Evolutionary conservation across 2,329 filamentous ascomycete species (phyloP).

Genomic region (Colletotrichum sp.): DNA sequence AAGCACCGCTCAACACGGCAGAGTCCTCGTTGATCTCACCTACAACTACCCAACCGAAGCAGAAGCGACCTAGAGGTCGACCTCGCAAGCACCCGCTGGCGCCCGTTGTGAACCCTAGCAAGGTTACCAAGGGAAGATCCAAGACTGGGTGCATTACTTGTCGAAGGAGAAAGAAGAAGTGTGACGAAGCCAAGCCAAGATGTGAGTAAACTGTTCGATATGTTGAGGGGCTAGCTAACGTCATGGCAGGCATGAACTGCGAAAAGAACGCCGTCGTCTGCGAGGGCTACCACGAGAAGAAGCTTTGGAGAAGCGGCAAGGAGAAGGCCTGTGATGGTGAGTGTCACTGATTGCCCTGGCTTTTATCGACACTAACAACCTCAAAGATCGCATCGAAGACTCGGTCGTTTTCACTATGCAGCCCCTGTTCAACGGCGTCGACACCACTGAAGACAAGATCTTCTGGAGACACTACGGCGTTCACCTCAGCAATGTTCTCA

Average conservation of each 20-base stretch:
- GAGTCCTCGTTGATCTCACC: constrained; percentile 16
- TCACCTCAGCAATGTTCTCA: constrained; percentile 80
- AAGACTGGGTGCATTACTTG: constrained; percentile 75
- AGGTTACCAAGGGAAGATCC: constrained; percentile 77
- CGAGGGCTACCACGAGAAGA: constrained; percentile 87
- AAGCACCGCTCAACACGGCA: constrained; percentile 39
- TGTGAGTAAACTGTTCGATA: constrained; percentile 51
- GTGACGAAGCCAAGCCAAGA: constrained; percentile 70
- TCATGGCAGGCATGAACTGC: constrained; percentile 75
- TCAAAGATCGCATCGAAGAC: constrained; percentile 9
- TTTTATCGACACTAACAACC: not conserved
- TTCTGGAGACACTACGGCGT: constrained; percentile 86
- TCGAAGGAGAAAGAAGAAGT: constrained; percentile 74
- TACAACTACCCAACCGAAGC: constrained; percentile 38
- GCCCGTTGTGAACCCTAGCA: constrained; percentile 62
- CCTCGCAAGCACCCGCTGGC: constrained; percentile 81
- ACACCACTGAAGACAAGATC: constrained; percentile 78
- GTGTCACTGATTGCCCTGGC: constrained; percentile 17
- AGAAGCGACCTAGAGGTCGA: constrained; percentile 75
- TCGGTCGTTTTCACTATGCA: constrained; percentile 56
- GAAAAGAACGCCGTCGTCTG: constrained; percentile 93
- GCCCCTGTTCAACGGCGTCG: constrained; percentile 79
- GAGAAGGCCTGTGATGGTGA: constrained; percentile 75
- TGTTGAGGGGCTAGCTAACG: constrained; percentile 6
- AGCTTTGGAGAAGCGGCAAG: constrained; percentile 85